phyloP scores from a whole-genome alignment of 2,329 filamentous ascomycete genomes.

The Penicillium sp. region DNA sequence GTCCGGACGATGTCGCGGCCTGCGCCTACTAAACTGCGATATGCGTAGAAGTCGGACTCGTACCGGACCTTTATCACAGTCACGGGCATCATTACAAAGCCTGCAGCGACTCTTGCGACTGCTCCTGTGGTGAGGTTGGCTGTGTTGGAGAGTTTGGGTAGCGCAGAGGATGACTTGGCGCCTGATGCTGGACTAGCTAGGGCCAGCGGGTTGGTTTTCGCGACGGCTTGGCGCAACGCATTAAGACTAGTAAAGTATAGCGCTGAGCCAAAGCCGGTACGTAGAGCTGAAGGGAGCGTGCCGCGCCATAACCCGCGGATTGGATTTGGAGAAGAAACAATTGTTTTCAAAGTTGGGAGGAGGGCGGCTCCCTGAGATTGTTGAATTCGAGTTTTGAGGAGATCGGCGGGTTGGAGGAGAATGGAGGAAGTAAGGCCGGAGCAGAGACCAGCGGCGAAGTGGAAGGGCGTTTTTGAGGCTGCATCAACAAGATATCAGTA shows the following conservation, averaged over 20 bases:
- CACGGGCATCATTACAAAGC: slow-evolving; percentile 89
- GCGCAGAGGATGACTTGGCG: slow-evolving; percentile 59
- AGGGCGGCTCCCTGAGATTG: slow-evolving; percentile 72
- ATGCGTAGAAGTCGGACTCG: slow-evolving; percentile 81
- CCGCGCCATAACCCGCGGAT: slow-evolving; percentile 83
- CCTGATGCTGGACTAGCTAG: slow-evolving; percentile 32
- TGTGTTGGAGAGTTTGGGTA: slow-evolving; percentile 77
- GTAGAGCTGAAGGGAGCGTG: slow-evolving; percentile 84
- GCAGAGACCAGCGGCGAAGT: slow-evolving; percentile 82
- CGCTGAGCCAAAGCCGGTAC: slow-evolving; percentile 87
- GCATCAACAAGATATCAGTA: background rate
- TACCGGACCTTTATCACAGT: slow-evolving; percentile 97
- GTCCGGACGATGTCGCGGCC: slow-evolving; percentile 67
- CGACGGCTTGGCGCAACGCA: slow-evolving; percentile 67
- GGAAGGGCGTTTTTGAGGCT: slow-evolving; percentile 57
- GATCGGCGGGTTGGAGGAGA: slow-evolving; percentile 88
- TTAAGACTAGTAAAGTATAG: slow-evolving; percentile 92
- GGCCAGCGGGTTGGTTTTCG: slow-evolving; percentile 41
- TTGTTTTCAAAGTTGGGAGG: slow-evolving; percentile 62
- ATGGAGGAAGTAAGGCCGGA: slow-evolving; percentile 86
- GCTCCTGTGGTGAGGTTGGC: slow-evolving; percentile 85
- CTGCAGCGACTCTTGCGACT: slow-evolving; percentile 76
- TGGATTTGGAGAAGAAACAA: slow-evolving; percentile 63
- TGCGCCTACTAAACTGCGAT: slow-evolving; percentile 70
- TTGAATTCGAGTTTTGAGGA: slow-evolving; percentile 94